These are phyloP conservation scores for Pyronema omphalodes DNA, from an alignment of 495 filamentous ascomycete species.

Conservation along the genomic window DNA sequence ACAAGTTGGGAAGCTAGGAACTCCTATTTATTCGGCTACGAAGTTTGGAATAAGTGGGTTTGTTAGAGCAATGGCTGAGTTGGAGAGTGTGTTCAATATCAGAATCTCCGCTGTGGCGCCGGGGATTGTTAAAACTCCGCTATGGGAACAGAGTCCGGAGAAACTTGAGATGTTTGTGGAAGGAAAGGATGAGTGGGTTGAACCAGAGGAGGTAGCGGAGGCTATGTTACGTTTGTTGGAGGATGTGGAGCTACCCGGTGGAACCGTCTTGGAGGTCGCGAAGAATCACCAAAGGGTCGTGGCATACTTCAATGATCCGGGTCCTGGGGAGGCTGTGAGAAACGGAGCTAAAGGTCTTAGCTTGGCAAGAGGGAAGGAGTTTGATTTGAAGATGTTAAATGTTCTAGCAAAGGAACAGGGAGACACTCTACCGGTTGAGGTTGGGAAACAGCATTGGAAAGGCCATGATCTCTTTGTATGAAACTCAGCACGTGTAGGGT, in stretches of 20 bases:
- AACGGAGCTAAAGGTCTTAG: neutral
- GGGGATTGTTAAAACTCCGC: slow-evolving; percentile 45
- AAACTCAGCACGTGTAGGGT: too few relatives aligned
- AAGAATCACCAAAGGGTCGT: slow-evolving; percentile 33
- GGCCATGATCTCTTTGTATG: too few relatives aligned
- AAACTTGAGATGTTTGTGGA: slow-evolving; percentile 39
- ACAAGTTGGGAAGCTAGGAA: neutral
- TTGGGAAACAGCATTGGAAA: too few relatives aligned
- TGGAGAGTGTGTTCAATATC: slow-evolving; percentile 38
- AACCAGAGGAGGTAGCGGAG: slow-evolving; percentile 44
- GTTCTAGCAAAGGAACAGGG: neutral
- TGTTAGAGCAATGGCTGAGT: slow-evolving; percentile 33
- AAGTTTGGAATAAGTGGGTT: slow-evolving; percentile 21
- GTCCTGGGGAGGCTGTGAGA: slow-evolving; percentile 27
- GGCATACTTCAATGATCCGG: slow-evolving; percentile 37
- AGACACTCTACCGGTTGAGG: too few relatives aligned
- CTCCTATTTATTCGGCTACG: slow-evolving; percentile 1
- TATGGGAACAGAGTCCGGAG: slow-evolving; percentile 52
- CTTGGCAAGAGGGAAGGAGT: neutral
- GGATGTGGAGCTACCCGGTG: slow-evolving; percentile 28
- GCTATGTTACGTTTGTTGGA: slow-evolving; percentile 44
- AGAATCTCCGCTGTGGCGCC: slow-evolving; percentile 48
- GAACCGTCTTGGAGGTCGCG: slow-evolving; percentile 42
- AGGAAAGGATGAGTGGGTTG: slow-evolving; percentile 39
- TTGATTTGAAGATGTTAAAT: neutral